These are phyloP conservation scores for Solanum dulcamara DNA, from an alignment of 257 asterid genomes.

Conservation along the genomic window DNA sequence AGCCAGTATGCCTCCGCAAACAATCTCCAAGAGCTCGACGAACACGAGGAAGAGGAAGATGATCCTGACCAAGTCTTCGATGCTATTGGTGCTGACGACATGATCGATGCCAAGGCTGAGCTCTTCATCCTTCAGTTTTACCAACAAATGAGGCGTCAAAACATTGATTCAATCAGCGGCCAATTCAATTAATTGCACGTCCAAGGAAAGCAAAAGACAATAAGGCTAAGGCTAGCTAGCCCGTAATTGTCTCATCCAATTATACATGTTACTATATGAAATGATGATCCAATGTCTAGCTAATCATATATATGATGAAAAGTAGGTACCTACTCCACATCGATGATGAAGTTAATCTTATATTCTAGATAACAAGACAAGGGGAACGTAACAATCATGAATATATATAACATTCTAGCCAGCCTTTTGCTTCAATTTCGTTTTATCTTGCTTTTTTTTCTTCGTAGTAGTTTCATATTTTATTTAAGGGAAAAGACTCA, in stretches of 20 bases:
- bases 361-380: not conserved
- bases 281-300: not conserved
- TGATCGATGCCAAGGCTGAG: slow-evolving; percentile 59
- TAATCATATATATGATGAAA: not conserved
- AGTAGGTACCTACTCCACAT: not conserved
- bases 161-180: not conserved
- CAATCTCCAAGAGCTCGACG: slow-evolving; percentile 40
- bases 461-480: not conserved
- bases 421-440: not conserved
- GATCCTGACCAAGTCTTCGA: slow-evolving; percentile 60
- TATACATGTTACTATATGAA: not conserved
- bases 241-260: not conserved
- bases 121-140: slow-evolving; percentile 58
- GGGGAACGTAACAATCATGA: not conserved
- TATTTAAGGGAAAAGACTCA: no score
- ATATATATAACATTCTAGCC: not conserved
- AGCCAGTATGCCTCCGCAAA: slow-evolving; percentile 47
- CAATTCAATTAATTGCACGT: not conserved
- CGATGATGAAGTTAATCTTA: not conserved
- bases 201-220: not conserved
- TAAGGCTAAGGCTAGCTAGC: not conserved
- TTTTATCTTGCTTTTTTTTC: not conserved
- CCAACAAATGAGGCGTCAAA: slow-evolving; percentile 34
- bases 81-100: slow-evolving; percentile 40
- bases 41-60: slow-evolving; percentile 9